Evolutionary conservation across 2,329 filamentous ascomycete species (phyloP).

Genomic region (Mariannaea elegans): DNA sequence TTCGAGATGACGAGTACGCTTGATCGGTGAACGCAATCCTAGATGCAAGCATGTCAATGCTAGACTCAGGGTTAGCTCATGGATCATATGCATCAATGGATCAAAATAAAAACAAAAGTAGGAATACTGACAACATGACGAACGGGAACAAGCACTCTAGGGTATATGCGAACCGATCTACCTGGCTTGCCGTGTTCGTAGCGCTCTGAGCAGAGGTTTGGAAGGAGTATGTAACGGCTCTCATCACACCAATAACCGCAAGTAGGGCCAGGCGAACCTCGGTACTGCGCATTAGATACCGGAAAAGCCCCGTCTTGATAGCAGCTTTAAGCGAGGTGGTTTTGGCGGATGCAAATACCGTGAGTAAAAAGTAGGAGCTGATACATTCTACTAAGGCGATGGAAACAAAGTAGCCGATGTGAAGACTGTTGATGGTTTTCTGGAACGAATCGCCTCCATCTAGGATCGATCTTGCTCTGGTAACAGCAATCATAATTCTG

Average conservation of each 20-base stretch:
- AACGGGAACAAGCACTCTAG: slow-evolving; percentile 54
- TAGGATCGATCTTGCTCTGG: slow-evolving; percentile 44
- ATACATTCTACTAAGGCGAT: slow-evolving; percentile 53
- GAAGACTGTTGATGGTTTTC: slow-evolving; percentile 47
- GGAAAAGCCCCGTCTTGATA: slow-evolving; percentile 47
- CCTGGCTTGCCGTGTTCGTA: slow-evolving; percentile 46
- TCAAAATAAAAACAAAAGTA: not conserved
- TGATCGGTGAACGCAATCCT: slow-evolving; percentile 42
- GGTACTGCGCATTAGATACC: slow-evolving; percentile 51
- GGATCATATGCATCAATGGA: not conserved
- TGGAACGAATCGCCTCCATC: slow-evolving; percentile 37
- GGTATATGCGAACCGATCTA: slow-evolving; percentile 53
- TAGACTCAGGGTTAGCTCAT: not conserved
- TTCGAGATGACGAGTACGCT: slow-evolving; percentile 33
- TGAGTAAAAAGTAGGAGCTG: slow-evolving; percentile 51
- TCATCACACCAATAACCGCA: slow-evolving; percentile 48
- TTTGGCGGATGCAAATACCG: slow-evolving; percentile 47
- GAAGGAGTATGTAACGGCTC: slow-evolving; percentile 53
- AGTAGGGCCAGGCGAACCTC: slow-evolving; percentile 51
- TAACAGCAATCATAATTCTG: slow-evolving; percentile 51
- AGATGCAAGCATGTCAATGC: slow-evolving; percentile 48
- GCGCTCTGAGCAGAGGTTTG: slow-evolving; percentile 49
- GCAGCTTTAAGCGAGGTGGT: slow-evolving; percentile 40
- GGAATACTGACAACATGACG: slow-evolving; percentile 49
- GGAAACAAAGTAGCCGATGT: slow-evolving; percentile 52